Conservation (phyloP, 164 flowering plant species). For the Umbellularia californica region DNA sequence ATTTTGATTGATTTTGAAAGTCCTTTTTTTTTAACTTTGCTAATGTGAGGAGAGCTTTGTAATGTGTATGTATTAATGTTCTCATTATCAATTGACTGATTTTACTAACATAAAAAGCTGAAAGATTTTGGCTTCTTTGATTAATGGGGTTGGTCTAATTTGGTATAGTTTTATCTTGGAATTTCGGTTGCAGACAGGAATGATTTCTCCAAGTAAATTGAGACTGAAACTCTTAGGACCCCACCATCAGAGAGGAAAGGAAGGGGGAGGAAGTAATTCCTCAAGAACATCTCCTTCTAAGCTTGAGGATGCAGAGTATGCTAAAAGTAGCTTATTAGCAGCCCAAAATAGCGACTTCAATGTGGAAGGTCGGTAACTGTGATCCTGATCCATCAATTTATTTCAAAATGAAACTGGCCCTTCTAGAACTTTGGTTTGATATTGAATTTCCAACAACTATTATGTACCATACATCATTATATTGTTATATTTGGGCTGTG, state of each 20-base stretch:
- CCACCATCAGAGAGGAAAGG: slow-evolving; percentile 51
- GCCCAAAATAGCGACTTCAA: slow-evolving; percentile 31
- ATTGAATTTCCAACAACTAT: background rate
- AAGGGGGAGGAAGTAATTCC: slow-evolving; percentile 53
- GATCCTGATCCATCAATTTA: background rate
- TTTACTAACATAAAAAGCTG: background rate
- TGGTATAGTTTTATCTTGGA: background rate
- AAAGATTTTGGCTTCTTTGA: background rate
- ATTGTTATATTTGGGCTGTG: too few relatives aligned
- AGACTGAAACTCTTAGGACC: slow-evolving; percentile 83
- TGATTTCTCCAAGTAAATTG: slow-evolving; percentile 86
- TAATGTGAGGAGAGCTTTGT: background rate
- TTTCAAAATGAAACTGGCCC: background rate
- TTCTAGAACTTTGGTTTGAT: background rate
- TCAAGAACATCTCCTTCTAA: slow-evolving; percentile 84
- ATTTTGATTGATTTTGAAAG: background rate
- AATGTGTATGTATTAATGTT: background rate
- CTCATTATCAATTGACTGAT: background rate
- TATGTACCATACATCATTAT: too few relatives aligned
- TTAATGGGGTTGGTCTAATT: background rate
- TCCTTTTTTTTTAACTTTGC: background rate
- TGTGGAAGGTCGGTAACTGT: slow-evolving; percentile 35
- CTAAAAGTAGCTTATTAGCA: slow-evolving; percentile 60
- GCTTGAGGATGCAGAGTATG: slow-evolving; percentile 63
- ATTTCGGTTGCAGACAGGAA: slow-evolving; percentile 51